Evolutionary conservation across 1,284 basidiomycete genomes (phyloP), one percentile per base, ranked within the genome.

Genomic region (Lentinus polychrous): DNA sequence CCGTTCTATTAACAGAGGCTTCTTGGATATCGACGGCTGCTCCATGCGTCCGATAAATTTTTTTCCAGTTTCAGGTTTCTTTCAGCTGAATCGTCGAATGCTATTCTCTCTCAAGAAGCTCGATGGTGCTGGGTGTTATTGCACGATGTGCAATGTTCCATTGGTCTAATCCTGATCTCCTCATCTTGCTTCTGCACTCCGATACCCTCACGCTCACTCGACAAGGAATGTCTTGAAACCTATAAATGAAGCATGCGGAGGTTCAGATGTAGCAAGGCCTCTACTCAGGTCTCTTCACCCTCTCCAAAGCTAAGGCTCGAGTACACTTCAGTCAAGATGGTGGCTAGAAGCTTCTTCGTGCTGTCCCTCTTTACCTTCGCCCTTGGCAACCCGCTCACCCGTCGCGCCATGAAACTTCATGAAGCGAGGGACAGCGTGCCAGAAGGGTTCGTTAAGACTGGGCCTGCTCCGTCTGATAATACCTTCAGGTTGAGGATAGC

Each of bases 401-500:
- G 58, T 12, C 56, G 59, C 48, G 52, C 52, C 56, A 59, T 64
- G 57, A 51, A 51, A 40, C 34, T 67, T 39, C 66, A 66, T 51
- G 66, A 67, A 53, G 33, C 53, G 2, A 54, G 58, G 41, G 37
- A 55, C n/a, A 53, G 35, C 20, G 41, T 56, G 17, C 67, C 66
- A 2, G 51, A 42, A 11, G 66, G 64, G 31, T 69, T 62, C 55
- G 56, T 57, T 11, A 51, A 59, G 43, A 38, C 44, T n/a, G 61
- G 60, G 31, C 43, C 62, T n/a, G 63, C 67, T 1, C 40, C 60
- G 2, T 49, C 57, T n/a, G 55, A 60, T 41, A 49, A 57, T 18
- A 52, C 51, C 14, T 55, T 69, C 35, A 62, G 60, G 52, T 50
- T 69, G 43, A 64, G 66, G 23, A 56, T 70, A 18, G 67, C 64